Evolutionary conservation across 176 grass and related monocot genomes (phyloP).

Genomic region (Puccinellia tenuiflora): DNA sequence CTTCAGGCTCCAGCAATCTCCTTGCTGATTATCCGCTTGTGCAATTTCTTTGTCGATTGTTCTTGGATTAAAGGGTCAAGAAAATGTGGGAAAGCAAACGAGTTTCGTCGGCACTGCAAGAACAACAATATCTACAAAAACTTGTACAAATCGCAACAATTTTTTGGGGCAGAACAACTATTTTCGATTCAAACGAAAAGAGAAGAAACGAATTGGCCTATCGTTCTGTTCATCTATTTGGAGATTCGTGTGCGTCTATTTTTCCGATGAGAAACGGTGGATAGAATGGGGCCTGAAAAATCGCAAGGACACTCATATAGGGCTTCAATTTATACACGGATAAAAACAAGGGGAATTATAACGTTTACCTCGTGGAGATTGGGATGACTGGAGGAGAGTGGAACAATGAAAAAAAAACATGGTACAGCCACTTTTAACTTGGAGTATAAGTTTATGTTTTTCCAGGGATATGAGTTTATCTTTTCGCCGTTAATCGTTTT

Average conservation of each 20-base stretch:
- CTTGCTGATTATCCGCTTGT: background rate
- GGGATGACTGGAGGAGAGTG: background rate
- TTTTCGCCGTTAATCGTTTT: no score
- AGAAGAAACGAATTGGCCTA: background rate
- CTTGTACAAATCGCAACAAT: background rate
- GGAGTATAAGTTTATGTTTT: background rate
- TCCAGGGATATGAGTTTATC: no score
- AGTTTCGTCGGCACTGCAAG: background rate
- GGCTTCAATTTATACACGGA: background rate
- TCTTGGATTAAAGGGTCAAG: background rate
- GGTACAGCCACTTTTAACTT: background rate
- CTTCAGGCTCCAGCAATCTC: slow-evolving; percentile 13
- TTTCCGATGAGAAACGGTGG: background rate
- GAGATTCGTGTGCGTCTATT: background rate
- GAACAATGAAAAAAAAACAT: background rate
- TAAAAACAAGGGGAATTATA: background rate
- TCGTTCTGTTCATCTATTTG: background rate
- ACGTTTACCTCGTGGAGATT: background rate
- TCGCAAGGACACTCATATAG: background rate
- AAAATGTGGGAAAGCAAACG: background rate
- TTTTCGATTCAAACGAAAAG: slow-evolving; percentile 13
- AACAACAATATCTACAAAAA: background rate
- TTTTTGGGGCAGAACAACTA: background rate
- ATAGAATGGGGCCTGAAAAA: slow-evolving; percentile 2
- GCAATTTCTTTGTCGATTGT: background rate